Evolutionary conservation across 345 rosid genomes (phyloP), one percentile per base, ranked within the genome.

Genomic region (Citrus australasica): DNA sequence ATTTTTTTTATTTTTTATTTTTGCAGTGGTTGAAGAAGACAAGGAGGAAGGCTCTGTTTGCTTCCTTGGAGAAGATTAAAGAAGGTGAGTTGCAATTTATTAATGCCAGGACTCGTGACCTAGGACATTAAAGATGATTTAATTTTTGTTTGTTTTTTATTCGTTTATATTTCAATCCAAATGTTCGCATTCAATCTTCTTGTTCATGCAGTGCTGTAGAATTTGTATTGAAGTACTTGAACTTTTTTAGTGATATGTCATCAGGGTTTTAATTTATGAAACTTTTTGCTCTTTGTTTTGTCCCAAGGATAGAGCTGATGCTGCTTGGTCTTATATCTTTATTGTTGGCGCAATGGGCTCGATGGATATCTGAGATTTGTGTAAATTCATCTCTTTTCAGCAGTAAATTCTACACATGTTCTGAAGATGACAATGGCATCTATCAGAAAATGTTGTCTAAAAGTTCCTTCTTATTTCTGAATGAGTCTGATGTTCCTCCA

Each of bases 251-350:
- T 19, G 28, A 46, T 64, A 51, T 75, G 22, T 28, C 35, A 33
- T 37, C 62, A 74, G 55, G 32, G 48, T 60, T 78, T 71, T 64
- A 60, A 63, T 48, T 38, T 67, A 69, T n/a, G 66, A 69, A 79
- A 68, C 59, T 76, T 82, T 68, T 51, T 62, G 16, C 27, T 42
- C 7, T 17, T n/a, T 24, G 79, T 76, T 63, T n/a, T 79, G 79
- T 82, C 68, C 79, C 81, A 67, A 46, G 79, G 82, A 7, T 81
- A 95, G 98, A 95, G 91, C 66, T 95, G 92, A 95, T 95, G 98
- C 93, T 95, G 87, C 92, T 95, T 48, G 98, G 98, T 71, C 94
- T 95, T 68, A 92, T 95, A 90, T 95, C 98, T 25, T 84, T 95
- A 81, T 73, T 93, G 77, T 78, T 95, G 90, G 95, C 95, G 40